Evolutionary conservation across 805 yeast species (phyloP).

Genomic region (Kodamaea kaohsiungensis): DNA sequence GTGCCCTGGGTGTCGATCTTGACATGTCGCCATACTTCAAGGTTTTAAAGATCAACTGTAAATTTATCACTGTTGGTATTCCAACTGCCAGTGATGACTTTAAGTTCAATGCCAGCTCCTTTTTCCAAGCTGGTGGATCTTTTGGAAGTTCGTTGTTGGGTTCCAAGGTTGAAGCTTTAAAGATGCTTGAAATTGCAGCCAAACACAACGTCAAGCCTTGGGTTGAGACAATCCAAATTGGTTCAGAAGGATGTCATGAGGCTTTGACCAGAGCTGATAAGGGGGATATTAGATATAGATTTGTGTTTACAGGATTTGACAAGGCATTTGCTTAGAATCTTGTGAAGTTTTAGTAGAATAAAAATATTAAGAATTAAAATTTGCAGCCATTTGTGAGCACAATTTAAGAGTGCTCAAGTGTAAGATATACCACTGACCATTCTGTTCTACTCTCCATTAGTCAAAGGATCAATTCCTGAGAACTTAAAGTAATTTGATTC

Average conservation of each 20-base stretch:
- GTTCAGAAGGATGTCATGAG: conserved; percentile 51
- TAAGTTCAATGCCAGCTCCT: conserved; percentile 50
- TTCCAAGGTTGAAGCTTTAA: conserved; percentile 62
- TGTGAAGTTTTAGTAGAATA: background rate
- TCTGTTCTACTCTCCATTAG: too few species aligned
- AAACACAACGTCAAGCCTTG: conserved; percentile 60
- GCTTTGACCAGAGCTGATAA: conserved; percentile 55
- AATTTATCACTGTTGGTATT: conserved; percentile 65
- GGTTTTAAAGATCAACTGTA: conserved; percentile 57
- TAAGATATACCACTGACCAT: too few species aligned
- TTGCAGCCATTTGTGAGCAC: background rate
- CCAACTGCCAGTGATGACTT: conserved; percentile 48
- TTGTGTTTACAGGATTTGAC: conserved; percentile 58
- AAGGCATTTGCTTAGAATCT: conserved; percentile 35
- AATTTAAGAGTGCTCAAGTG: too few species aligned
- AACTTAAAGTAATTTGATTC: background rate
- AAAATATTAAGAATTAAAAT: too few species aligned
- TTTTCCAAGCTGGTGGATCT: conserved; percentile 50
- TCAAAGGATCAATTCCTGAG: too few species aligned
- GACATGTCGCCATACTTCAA: conserved; percentile 49
- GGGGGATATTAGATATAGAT: conserved; percentile 65
- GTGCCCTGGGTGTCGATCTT: conserved; percentile 53
- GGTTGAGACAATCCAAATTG: conserved; percentile 60
- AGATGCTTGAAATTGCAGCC: conserved; percentile 65
- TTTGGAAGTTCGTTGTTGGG: conserved; percentile 64